Conservation (phyloP, 495 filamentous ascomycete species). For the Daldinia caldariorum region DNA sequence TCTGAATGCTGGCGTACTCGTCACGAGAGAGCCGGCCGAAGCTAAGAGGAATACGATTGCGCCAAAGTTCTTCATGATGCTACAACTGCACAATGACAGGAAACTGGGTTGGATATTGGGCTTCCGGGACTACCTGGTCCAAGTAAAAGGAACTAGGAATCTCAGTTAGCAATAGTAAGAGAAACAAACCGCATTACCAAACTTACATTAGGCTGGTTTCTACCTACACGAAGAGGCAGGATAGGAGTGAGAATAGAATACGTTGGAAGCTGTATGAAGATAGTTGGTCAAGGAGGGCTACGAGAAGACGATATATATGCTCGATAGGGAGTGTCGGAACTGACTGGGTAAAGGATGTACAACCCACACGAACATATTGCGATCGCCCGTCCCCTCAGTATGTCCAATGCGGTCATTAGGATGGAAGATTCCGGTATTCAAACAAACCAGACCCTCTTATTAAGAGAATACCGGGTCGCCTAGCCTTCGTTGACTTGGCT, state of each 20-base stretch:
- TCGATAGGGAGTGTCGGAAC: not conserved
- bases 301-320: slow-evolving; percentile 25
- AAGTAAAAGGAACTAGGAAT: slow-evolving; percentile 2
- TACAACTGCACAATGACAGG: slow-evolving; percentile 19
- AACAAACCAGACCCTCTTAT: slow-evolving; percentile 26
- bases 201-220: slow-evolving; percentile 17
- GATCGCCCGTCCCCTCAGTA: slow-evolving; percentile 32
- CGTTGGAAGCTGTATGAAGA: not conserved
- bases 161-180: slow-evolving; percentile 11
- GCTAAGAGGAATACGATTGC: slow-evolving; percentile 29
- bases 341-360: not conserved
- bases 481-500: slow-evolving; percentile 33
- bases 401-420: slow-evolving; percentile 19
- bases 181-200: not conserved
- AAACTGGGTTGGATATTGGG: slow-evolving; percentile 3
- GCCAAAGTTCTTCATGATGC: slow-evolving; percentile 37
- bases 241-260: slow-evolving; percentile 25
- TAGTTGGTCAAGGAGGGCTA: not conserved
- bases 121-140: slow-evolving; percentile 18
- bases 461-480: slow-evolving; percentile 17
- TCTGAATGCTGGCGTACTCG: slow-evolving; percentile 18
- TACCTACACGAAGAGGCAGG: slow-evolving; percentile 5
- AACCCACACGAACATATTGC: slow-evolving; percentile 23
- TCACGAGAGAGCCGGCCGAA: slow-evolving; percentile 28
- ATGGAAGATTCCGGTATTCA: slow-evolving; percentile 15